phyloP scores from a whole-genome alignment of 2,329 filamentous ascomycete species.

The Xylariaceae sp. region DNA sequence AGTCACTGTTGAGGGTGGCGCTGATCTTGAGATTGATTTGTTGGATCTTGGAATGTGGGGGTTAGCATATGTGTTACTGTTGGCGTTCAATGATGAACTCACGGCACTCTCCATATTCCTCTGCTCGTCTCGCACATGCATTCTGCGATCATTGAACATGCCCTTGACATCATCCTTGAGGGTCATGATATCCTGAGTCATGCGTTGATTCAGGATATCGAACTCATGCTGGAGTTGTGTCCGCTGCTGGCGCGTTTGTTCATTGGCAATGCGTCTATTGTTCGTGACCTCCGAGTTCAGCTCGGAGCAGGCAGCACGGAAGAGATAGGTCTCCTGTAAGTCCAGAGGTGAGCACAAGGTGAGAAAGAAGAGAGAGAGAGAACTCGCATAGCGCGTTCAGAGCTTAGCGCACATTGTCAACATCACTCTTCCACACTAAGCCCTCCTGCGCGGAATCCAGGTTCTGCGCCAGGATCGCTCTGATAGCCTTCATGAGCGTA shows the following conservation, averaged over 20 bases:
- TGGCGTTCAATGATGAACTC: conserved; percentile 30
- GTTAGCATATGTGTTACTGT: conserved; percentile 3
- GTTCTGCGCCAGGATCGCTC: conserved; percentile 69
- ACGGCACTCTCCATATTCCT: conserved; percentile 75
- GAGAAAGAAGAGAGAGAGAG: neutral
- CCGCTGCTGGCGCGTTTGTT: conserved; percentile 76
- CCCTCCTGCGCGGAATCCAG: conserved; percentile 73
- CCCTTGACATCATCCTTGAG: conserved; percentile 90
- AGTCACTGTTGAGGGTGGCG: conserved; percentile 80
- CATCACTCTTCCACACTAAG: conserved; percentile 82
- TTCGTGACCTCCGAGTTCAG: conserved; percentile 81
- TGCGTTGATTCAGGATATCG: conserved; percentile 81
- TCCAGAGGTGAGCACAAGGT: neutral
- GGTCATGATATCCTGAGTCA: conserved; percentile 75
- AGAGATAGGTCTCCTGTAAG: conserved; percentile 74
- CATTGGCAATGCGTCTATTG: conserved; percentile 68
- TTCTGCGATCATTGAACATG: conserved; percentile 93
- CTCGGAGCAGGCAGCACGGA: conserved; percentile 89
- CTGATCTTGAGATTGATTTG: conserved; percentile 96
- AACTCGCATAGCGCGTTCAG: conserved; percentile 6
- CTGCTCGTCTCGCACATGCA: conserved; percentile 85
- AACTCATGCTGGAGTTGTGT: conserved; percentile 87
- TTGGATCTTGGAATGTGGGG: conserved; percentile 57
- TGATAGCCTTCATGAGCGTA: conserved; percentile 87
- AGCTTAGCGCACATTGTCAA: conserved; percentile 61